Percentiles rank a stretch among this genome's conserved stretches.
phyloP scores from a whole-genome alignment of 2,329 filamentous ascomycete genomes.

The Trichoderma afroharzianum region DNA sequence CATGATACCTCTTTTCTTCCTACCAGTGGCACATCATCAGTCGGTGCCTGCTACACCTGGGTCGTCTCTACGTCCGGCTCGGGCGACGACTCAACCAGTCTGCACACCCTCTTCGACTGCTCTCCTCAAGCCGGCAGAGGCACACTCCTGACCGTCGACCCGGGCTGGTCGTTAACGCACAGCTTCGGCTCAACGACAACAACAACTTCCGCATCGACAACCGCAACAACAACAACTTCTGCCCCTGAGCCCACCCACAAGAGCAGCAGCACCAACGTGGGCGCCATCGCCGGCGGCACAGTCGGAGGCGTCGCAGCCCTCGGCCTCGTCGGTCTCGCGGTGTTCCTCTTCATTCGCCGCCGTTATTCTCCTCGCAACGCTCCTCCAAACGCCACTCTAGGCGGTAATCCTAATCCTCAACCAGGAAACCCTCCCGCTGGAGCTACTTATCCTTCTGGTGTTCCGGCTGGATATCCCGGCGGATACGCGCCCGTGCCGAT shows the following conservation, averaged over 20 bases:
- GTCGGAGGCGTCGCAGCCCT: constrained; percentile 44
- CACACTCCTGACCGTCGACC: constrained; percentile 31
- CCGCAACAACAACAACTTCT: constrained; percentile 9
- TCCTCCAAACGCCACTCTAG: constrained; percentile 16
- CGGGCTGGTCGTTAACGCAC: constrained; percentile 24
- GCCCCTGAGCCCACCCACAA: constrained; percentile 21
- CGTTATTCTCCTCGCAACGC: constrained; percentile 20
- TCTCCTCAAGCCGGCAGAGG: constrained; percentile 24
- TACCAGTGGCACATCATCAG: constrained; percentile 1
- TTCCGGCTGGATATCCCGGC: constrained; percentile 24
- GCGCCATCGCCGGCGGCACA: constrained; percentile 45
- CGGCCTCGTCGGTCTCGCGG: constrained; percentile 39
- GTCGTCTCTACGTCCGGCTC: constrained; percentile 24
- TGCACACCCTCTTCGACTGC: constrained; percentile 29
- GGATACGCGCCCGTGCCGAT: constrained; percentile 25
- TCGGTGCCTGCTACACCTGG: constrained; percentile 29
- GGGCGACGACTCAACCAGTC: constrained; percentile 11
- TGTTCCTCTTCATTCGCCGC: constrained; percentile 38
- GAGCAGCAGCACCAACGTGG: constrained; percentile 35
- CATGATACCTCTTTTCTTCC: constrained; percentile 17
- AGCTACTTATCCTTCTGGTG: constrained; percentile 21
- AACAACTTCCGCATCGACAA: neutral
- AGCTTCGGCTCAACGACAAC: constrained; percentile 6
- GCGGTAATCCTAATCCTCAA: neutral
- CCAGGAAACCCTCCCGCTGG: neutral